These are phyloP conservation scores for Aphanomyces invadans DNA, from an alignment of 352 stramenopile genomes.

Conservation along the genomic window DNA sequence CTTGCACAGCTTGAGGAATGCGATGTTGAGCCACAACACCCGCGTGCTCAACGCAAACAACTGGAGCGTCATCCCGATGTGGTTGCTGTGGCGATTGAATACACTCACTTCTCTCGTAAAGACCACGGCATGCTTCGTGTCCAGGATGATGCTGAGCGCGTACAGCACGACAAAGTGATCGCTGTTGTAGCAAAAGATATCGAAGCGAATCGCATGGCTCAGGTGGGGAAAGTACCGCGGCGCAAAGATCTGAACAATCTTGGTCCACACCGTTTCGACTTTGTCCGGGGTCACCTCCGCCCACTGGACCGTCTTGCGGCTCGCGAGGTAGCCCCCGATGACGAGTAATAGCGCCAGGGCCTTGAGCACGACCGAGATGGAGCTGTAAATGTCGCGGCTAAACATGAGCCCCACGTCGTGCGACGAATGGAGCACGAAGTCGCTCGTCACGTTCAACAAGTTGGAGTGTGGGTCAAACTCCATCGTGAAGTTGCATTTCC, in stretches of 20 bases:
- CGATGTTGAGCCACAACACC: constrained; percentile 21
- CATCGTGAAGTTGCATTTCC: constrained; percentile 9
- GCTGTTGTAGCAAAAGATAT: constrained; percentile 24
- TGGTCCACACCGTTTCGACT: neutral
- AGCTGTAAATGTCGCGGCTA: neutral
- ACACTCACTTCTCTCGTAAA: constrained; percentile 13
- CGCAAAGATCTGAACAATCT: neutral
- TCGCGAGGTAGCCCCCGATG: constrained; percentile 8
- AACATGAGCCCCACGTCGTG: constrained; percentile 16
- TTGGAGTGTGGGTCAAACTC: too few relatives aligned
- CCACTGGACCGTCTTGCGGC: constrained; percentile 18
- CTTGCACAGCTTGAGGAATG: constrained; percentile 11
- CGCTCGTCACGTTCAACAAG: neutral
- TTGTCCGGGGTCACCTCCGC: constrained; percentile 11
- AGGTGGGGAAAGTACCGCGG: constrained; percentile 18
- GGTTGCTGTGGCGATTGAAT: constrained; percentile 7
- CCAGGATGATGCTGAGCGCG: neutral
- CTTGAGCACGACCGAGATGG: neutral
- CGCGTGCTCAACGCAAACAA: constrained; percentile 22
- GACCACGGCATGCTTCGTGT: constrained; percentile 18
- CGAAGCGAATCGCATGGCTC: constrained; percentile 16
- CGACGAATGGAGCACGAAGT: neutral
- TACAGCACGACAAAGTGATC: constrained; percentile 20
- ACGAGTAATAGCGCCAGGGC: constrained; percentile 6
- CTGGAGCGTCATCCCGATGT: neutral